phyloP scores from a whole-genome alignment of 2,329 filamentous ascomycete genomes.

The Hirsutella rhossiliensis region DNA sequence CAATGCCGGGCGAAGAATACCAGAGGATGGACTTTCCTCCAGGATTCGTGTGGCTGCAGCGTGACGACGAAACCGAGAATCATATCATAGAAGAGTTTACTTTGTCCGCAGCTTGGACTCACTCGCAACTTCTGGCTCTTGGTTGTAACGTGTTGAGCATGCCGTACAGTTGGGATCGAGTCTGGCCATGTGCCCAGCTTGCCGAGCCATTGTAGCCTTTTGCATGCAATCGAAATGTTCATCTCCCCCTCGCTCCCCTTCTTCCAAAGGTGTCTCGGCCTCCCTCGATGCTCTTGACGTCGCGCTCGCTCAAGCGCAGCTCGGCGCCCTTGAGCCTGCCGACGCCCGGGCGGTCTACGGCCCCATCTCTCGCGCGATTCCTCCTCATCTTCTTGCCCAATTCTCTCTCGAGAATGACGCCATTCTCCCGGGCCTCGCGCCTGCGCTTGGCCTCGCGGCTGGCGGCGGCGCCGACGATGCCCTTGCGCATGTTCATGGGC shows the following conservation, averaged over 20 bases:
- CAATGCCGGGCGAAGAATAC: neutral
- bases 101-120: too few species aligned
- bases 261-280: slow-evolving; percentile 29
- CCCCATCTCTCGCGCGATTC: slow-evolving; percentile 37
- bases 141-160: too few species aligned
- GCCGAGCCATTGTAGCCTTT: too few species aligned
- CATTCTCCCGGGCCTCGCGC: slow-evolving; percentile 76
- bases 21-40: neutral
- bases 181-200: too few species aligned
- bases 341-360: slow-evolving; percentile 64
- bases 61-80: neutral
- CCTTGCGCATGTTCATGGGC: slow-evolving; percentile 77
- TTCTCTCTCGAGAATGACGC: slow-evolving; percentile 66
- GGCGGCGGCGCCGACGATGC: slow-evolving; percentile 59
- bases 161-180: too few species aligned
- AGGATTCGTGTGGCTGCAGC: neutral
- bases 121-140: too few species aligned
- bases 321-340: slow-evolving; percentile 73
- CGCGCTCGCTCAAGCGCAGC: slow-evolving; percentile 64
- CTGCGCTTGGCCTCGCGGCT: slow-evolving; percentile 59
- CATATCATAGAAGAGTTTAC: too few species aligned
- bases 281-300: slow-evolving; percentile 61
- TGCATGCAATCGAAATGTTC: too few species aligned
- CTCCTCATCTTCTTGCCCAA: slow-evolving; percentile 25
- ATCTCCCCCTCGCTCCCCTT: slow-evolving; percentile 4